These are phyloP conservation scores for Geotrichum aggregatum DNA, from an alignment of 1,139 yeast genomes.

Conservation along the genomic window DNA sequence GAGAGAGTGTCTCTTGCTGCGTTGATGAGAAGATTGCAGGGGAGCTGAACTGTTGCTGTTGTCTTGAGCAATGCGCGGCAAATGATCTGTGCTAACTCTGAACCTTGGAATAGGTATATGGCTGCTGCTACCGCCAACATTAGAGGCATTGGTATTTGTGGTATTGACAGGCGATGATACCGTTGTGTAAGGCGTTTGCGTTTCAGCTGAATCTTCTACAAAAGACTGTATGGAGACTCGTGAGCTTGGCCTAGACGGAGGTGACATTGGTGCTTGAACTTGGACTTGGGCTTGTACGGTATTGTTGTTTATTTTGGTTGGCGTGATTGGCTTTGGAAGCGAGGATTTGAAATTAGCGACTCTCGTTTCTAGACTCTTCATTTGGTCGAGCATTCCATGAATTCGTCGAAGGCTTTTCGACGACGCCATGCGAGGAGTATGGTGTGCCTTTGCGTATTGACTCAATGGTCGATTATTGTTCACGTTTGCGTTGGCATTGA, in stretches of 20 bases:
- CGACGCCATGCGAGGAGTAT: conserved; percentile 25
- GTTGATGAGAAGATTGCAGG: not conserved
- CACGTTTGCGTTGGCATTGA: no score
- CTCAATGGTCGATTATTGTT: no score
- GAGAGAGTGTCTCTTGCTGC: conserved; percentile 4
- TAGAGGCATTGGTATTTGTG: not conserved
- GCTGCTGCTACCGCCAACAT: not conserved
- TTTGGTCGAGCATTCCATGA: conserved; percentile 37
- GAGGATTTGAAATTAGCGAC: conserved; percentile 36
- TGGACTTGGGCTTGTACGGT: no score
- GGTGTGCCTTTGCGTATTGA: not conserved
- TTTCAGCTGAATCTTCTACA: not conserved
- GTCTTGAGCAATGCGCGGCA: not conserved
- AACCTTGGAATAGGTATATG: not conserved
- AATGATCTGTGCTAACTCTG: not conserved
- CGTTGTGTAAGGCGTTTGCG: not conserved
- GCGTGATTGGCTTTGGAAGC: conserved; percentile 29
- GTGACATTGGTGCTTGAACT: not conserved
- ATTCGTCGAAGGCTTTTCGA: conserved; percentile 33
- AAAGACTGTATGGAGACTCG: not conserved
- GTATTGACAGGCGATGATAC: not conserved
- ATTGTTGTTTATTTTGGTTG: conserved; percentile 21
- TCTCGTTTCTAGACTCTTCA: conserved; percentile 33
- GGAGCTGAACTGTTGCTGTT: no score
- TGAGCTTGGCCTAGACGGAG: conserved; percentile 5